Percentiles rank a stretch among this genome's conserved stretches.
phyloP scores from a whole-genome alignment of 2,329 filamentous ascomycete species.

The Monosporascus cannonballus region DNA sequence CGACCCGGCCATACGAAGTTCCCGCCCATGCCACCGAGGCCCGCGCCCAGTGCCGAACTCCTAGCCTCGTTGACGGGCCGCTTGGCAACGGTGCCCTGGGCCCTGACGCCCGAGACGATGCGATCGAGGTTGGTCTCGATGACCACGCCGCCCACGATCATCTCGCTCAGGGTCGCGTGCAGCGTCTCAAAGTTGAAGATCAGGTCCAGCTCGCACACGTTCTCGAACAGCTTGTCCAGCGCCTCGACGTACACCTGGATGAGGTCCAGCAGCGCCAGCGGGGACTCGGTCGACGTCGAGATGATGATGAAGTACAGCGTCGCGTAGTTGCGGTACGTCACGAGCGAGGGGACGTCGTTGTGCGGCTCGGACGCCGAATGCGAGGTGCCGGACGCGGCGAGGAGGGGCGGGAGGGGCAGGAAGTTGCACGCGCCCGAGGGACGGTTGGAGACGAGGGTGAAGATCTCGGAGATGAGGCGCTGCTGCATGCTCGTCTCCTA shows the following conservation, averaged over 20 bases:
- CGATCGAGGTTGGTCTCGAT: constrained; percentile 86
- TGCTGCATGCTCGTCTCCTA: constrained; percentile 98
- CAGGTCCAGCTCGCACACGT: constrained; percentile 95
- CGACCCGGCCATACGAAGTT: constrained; percentile 50
- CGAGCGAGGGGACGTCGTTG: constrained; percentile 87
- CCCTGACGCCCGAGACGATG: constrained; percentile 78
- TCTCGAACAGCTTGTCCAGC: constrained; percentile 91
- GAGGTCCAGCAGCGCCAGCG: constrained; percentile 87
- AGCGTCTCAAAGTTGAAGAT: constrained; percentile 99
- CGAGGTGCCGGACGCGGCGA: constrained; percentile 56
- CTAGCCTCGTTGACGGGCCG: constrained; percentile 68
- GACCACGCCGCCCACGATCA: constrained; percentile 93
- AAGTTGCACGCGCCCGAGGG: constrained; percentile 95
- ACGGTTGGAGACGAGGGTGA: constrained; percentile 87
- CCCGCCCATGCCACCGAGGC: constrained; percentile 49
- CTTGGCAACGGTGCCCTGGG: constrained; percentile 72
- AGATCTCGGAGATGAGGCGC: constrained; percentile 94
- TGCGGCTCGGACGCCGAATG: constrained; percentile 61
- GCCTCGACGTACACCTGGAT: constrained; percentile 98
- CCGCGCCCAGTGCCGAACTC: constrained; percentile 37
- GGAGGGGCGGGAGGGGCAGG: constrained; percentile 68
- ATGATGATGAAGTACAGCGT: constrained; percentile 99
- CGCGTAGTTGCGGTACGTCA: constrained; percentile 97
- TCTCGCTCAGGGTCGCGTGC: constrained; percentile 84
- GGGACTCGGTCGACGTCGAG: constrained; percentile 91